A percentile compares a stretch with the other conserved stretches of the same genome.
These are phyloP conservation scores for Ganoderma multipileum DNA, from an alignment of 1,284 basidiomycete genomes.

Conservation along the genomic window DNA sequence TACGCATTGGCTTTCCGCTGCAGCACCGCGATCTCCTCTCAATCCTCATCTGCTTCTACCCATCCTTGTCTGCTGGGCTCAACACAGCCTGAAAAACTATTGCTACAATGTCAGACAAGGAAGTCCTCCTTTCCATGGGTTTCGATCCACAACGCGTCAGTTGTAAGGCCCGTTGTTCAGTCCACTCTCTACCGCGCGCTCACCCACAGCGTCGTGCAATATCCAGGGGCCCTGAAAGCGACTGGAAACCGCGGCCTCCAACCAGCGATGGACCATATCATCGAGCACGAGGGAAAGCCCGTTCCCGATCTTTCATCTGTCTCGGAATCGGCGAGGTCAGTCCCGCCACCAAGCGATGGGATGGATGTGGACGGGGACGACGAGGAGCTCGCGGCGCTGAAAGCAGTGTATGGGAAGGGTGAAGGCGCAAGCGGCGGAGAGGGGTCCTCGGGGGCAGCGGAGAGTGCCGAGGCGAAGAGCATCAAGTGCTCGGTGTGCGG, in stretches of 20 bases:
- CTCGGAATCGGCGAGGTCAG: slow-evolving; percentile 30
- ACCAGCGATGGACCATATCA: slow-evolving; percentile 88
- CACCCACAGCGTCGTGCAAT: neutral
- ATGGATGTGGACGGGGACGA: slow-evolving; percentile 70
- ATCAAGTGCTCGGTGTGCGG: slow-evolving; percentile 85
- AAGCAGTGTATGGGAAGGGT: slow-evolving; percentile 51
- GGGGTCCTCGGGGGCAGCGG: slow-evolving; percentile 26
- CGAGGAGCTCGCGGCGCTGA: slow-evolving; percentile 73
- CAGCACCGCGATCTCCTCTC: neutral
- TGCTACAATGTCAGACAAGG: slow-evolving; percentile 70
- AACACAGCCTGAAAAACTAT: neutral
- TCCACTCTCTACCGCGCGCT: slow-evolving; percentile 9
- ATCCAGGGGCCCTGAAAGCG: slow-evolving; percentile 83
- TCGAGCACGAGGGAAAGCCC: slow-evolving; percentile 78
- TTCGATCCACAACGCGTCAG: slow-evolving; percentile 85
- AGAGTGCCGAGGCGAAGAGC: slow-evolving; percentile 73
- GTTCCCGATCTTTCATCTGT: slow-evolving; percentile 66
- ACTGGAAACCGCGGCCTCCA: slow-evolving; percentile 83
- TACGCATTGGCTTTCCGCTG: slow-evolving; percentile 4
- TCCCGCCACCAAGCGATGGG: slow-evolving; percentile 37
- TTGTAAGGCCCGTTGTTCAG: slow-evolving; percentile 57
- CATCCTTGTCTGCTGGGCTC: neutral
- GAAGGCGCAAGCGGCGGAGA: slow-evolving; percentile 9
- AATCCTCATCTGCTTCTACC: neutral
- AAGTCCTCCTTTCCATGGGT: slow-evolving; percentile 86